Conservation (phyloP, 2,329 filamentous ascomycete genomes). For the Clarireedia homoeocarpa region DNA sequence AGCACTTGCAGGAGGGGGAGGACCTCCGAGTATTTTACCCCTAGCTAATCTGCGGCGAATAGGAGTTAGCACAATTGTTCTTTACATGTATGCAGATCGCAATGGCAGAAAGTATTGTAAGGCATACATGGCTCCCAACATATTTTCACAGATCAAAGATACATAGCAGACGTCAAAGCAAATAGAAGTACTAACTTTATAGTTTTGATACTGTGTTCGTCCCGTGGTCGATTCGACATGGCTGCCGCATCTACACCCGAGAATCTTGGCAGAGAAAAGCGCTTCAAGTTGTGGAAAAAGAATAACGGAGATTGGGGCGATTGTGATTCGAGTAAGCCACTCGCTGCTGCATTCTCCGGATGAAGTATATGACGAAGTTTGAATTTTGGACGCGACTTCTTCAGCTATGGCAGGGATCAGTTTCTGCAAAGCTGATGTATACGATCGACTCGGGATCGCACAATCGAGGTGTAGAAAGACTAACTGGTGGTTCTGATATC, state of each 20-base stretch:
- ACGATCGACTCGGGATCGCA: background rate
- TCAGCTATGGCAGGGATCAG: slow-evolving; percentile 12
- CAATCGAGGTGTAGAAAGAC: background rate
- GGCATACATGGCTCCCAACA: too few species aligned
- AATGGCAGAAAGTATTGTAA: background rate
- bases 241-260: slow-evolving; percentile 12
- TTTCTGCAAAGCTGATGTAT: background rate
- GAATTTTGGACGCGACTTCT: slow-evolving; percentile 21
- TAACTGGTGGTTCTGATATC: slow-evolving; percentile 19
- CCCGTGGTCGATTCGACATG: slow-evolving; percentile 8
- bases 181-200: slow-evolving; percentile 41
- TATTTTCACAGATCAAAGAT: background rate
- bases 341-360: slow-evolving; percentile 28
- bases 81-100: background rate
- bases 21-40: slow-evolving; percentile 32
- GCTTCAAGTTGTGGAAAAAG: slow-evolving; percentile 39
- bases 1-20: slow-evolving; percentile 31
- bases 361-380: slow-evolving; percentile 31
- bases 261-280: slow-evolving; percentile 32
- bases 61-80: background rate
- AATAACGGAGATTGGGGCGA: slow-evolving; percentile 41
- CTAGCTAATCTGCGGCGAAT: background rate
- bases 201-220: slow-evolving; percentile 38
- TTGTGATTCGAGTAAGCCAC: slow-evolving; percentile 6
- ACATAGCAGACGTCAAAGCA: background rate